Evolutionary conservation across 257 asterid genomes (phyloP).

Genomic region (Nicotiana knightiana): DNA sequence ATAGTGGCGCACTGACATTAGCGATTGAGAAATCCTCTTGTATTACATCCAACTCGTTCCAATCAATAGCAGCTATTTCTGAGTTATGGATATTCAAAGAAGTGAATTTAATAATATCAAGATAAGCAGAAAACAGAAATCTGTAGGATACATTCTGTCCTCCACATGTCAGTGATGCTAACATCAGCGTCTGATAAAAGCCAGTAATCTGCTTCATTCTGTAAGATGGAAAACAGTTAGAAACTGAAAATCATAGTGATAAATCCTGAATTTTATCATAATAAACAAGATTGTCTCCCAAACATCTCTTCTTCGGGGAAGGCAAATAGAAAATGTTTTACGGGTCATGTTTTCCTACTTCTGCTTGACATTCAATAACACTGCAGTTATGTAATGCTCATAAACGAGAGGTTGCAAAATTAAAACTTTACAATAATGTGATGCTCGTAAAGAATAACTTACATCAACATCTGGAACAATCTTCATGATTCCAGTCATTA

Average conservation of each 20-base stretch:
- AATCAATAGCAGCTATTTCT: constrained; percentile 26
- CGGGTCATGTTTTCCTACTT: neutral
- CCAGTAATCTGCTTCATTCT: constrained; percentile 74
- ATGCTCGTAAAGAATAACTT: constrained; percentile 31
- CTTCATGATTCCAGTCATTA: constrained; percentile 70
- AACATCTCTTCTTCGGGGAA: neutral
- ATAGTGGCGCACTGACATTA: constrained; percentile 32
- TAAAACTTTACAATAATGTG: neutral
- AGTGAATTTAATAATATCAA: neutral
- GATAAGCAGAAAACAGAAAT: neutral
- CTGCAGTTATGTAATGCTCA: neutral
- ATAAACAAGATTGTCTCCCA: neutral
- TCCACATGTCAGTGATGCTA: constrained; percentile 77
- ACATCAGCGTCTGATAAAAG: constrained; percentile 53
- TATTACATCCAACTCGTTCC: constrained; percentile 47
- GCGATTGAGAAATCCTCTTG: constrained; percentile 31
- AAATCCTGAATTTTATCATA: neutral
- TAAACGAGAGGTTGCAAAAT: neutral
- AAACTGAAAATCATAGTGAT: neutral
- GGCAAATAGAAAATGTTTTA: neutral
- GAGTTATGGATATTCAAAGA: constrained; percentile 30
- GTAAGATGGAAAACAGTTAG: constrained; percentile 16
- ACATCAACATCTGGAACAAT: constrained; percentile 87
- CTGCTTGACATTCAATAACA: neutral
- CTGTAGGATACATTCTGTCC: constrained; percentile 51